Evolutionary conservation across 2,329 filamentous ascomycete species (phyloP), one percentile per base, ranked within the genome.

Genomic region (Hansfordia pulvinata): DNA sequence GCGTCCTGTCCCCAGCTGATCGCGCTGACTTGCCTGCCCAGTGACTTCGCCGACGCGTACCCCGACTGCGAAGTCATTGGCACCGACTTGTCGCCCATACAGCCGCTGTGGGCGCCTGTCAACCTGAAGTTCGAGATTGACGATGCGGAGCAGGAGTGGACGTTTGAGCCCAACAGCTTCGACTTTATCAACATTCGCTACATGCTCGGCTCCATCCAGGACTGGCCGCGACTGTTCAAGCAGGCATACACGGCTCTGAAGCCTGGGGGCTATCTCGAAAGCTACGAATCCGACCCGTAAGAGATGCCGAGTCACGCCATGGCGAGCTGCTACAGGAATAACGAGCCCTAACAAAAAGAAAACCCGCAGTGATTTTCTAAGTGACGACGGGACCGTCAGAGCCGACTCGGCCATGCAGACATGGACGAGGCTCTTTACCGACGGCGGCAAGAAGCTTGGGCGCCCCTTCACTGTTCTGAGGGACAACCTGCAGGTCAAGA

Each of bases 361-460:
- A n/a, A n/a, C n/a, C n/a, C n/a, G n/a, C n/a, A n/a, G n/a, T 12
- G 14, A 37, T 4, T 40, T 47, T 15, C 30, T 25, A 10, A 43
- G 40, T 27, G 45, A 48, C 27, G 43, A 47, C 19, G 37, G 35
- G 16, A 42, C 44, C 1, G 40, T 47, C n/a, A 20, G 28, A 9
- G 25, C 39, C 17, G 36, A 40, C 2, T 49, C 40, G 4, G 47
- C 47, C 17, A 30, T 52, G 13, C 39, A 40, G 11, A 44, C 50
- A 23, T 54, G 49, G 50, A 45, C 43, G 8, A 42, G 40, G 15
- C 36, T 53, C 11, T 53, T 54, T 28, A 25, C 27, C 12, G 44
- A 52, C 31, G 47, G 46, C 4, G 48, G 47, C 9, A 45, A 37
- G 28, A 43, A 41, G 30, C 42, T 47, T 11, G 46, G 49, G 8